phyloP scores from a whole-genome alignment of 768 basidiomycete genomes.

The Punctularia strigosozonata region DNA sequence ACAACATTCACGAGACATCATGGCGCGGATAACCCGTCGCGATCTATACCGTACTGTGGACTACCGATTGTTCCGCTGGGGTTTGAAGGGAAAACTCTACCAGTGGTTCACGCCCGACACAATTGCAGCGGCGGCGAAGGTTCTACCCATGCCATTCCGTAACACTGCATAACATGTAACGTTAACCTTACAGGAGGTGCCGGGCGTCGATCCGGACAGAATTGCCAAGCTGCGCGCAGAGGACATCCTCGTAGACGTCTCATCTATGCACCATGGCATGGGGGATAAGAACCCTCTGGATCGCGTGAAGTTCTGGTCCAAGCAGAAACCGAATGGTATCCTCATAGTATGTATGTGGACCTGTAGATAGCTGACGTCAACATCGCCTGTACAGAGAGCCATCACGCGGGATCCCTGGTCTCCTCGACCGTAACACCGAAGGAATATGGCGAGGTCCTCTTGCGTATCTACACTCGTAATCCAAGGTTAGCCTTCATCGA shows the following conservation, averaged over 20 bases:
- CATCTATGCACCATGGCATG: slow-evolving; percentile 72
- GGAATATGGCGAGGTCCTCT: slow-evolving; percentile 55
- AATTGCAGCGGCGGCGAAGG: slow-evolving; percentile 22
- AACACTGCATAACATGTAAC: too few species aligned
- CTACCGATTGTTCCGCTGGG: slow-evolving; percentile 36
- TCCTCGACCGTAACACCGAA: slow-evolving; percentile 56
- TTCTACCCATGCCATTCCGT: background rate
- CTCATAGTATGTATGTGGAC: slow-evolving; percentile 3
- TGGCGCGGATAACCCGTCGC: slow-evolving; percentile 48
- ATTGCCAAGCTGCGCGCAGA: slow-evolving; percentile 25
- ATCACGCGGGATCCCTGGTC: slow-evolving; percentile 36
- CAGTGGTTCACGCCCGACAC: slow-evolving; percentile 22
- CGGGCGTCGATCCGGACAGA: slow-evolving; percentile 10
- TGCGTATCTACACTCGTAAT: slow-evolving; percentile 65
- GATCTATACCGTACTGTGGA: slow-evolving; percentile 66
- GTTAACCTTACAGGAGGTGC: too few species aligned
- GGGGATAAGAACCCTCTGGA: slow-evolving; percentile 57
- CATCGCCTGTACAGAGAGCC: slow-evolving; percentile 23
- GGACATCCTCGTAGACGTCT: slow-evolving; percentile 54
- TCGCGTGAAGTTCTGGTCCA: slow-evolving; percentile 63
- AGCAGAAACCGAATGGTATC: slow-evolving; percentile 46
- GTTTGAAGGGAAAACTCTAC: too few species aligned
- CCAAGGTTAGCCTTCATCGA: slow-evolving; percentile 16
- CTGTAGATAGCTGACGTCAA: background rate
- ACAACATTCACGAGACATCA: slow-evolving; percentile 40